Base-by-base conservation (phyloP, 148 eudicot genomes). In the Silene conica region DNA sequence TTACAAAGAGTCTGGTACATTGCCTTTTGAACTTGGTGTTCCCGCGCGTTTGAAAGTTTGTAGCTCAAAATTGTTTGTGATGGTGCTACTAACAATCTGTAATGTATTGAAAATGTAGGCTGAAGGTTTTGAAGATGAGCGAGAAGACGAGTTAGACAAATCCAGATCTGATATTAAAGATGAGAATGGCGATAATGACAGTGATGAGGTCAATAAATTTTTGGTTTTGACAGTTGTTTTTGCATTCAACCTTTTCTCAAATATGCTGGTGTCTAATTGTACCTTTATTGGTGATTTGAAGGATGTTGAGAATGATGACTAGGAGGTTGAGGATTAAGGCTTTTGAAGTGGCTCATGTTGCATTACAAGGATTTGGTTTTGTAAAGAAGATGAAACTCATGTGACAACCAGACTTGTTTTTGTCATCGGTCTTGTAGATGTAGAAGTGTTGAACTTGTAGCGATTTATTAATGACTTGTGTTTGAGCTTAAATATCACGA, bases 111-210 rank as follows among this genome's bases (percentile, higher is more conserved):
- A 25, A 56, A 7, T 70, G 45, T 16, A 41, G 88, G 85, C 79
- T 73, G 85, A 78, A 38, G 86, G 77, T 52, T 41, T 61, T 15
- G 11, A 15, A 3, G 72, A 69, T 20, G 81, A 68, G 38, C 82
- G 70, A 1, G 84, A 85, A 25, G 88, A 82, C 8, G 92, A 83
- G 56, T 86, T 87, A 45, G 92, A 86, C 73, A 85, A 86, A 74
- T 84, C 88, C 3, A 85, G 72, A 83, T 88, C 89, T 1, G 92
- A 86, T 61, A 86, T 88, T 3, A 76, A 85, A 19, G 87, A 88
- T 75, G 87, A 84, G 31, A 87, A 82, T 3, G 84, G 82, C 0
- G 90, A 77, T 38, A 87, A 84, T 3, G 83, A 85, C 69, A 84
- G 86, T 70, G 86, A 59, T 31, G 86, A 82, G 86, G 92, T 88